These are phyloP conservation scores for Lactarius hatsudake DNA, from an alignment of 768 basidiomycete species.

Conservation along the genomic window DNA sequence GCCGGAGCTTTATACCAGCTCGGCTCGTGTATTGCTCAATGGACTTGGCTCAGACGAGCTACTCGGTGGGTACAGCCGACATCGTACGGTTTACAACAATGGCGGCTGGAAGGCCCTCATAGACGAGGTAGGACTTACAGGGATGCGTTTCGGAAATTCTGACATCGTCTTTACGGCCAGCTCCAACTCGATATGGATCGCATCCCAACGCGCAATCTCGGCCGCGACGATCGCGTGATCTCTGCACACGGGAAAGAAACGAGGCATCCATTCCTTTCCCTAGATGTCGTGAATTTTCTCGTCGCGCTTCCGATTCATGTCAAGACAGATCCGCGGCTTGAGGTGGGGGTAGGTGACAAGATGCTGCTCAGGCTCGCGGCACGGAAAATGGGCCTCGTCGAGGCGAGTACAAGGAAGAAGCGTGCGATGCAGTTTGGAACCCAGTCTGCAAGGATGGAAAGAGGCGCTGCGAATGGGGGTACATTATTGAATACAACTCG, in stretches of 20 bases:
- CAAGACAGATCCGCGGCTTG: constrained; percentile 76
- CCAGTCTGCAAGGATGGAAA: constrained; percentile 79
- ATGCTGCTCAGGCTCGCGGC: constrained; percentile 73
- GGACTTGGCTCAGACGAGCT: constrained; percentile 96
- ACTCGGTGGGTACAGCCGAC: constrained; percentile 89
- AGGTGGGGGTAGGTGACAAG: constrained; percentile 87
- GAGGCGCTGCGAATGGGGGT: constrained; percentile 53
- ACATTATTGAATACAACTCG: background rate
- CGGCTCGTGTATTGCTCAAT: constrained; percentile 80
- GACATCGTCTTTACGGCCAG: constrained; percentile 39
- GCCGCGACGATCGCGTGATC: constrained; percentile 91
- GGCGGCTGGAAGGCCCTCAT: constrained; percentile 76
- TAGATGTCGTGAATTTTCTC: constrained; percentile 73
- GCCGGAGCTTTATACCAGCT: constrained; percentile 58
- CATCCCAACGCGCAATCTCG: constrained; percentile 85
- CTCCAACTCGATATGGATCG: constrained; percentile 87
- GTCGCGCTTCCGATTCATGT: constrained; percentile 74
- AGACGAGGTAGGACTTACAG: constrained; percentile 57
- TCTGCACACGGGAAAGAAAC: constrained; percentile 91
- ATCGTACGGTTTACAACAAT: constrained; percentile 67
- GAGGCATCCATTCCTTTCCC: constrained; percentile 86
- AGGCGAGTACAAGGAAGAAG: constrained; percentile 79
- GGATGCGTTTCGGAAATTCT: background rate
- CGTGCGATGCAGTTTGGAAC: constrained; percentile 97
- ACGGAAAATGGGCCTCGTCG: constrained; percentile 66